Conservation (phyloP, 495 filamentous ascomycete genomes). For the Lophiotrema nucula region DNA sequence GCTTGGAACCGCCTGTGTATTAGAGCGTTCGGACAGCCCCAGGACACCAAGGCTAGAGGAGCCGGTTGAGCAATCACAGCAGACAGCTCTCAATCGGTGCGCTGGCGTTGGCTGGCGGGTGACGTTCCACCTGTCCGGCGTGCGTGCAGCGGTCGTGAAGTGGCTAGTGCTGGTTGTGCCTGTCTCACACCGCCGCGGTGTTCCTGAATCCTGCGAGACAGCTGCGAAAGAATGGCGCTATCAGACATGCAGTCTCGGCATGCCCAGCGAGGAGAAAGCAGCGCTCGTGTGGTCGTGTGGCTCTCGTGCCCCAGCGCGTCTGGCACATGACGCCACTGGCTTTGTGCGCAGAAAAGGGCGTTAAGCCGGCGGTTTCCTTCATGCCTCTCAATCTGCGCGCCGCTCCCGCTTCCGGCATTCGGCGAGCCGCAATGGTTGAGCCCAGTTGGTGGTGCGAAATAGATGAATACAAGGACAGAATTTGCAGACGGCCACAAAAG, state of each 20-base stretch:
- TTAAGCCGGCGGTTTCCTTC: conserved; percentile 21
- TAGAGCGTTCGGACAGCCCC: not conserved
- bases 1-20: conserved; percentile 4
- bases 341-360: no score
- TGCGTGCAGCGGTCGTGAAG: not conserved
- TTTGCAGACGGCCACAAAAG: not conserved
- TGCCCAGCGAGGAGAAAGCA: not conserved
- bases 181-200: no score
- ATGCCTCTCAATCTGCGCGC: not conserved
- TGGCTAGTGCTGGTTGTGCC: conserved; percentile 6
- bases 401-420: no score
- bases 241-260: not conserved
- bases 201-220: not conserved
- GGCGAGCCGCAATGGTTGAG: no score
- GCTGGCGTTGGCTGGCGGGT: conserved; percentile 13
- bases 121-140: conserved; percentile 27
- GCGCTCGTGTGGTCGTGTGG: conserved; percentile 7
- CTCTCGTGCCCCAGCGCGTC: not conserved
- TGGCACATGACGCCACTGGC: conserved; percentile 9
- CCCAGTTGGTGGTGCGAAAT: not conserved
- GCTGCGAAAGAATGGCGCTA: not conserved
- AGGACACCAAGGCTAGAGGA: not conserved
- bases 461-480: conserved; percentile 4
- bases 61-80: conserved; percentile 15
- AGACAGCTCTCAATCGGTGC: conserved; percentile 3